Base-by-base conservation (phyloP, 768 basidiomycete species). In the Trametes cubensis region DNA sequence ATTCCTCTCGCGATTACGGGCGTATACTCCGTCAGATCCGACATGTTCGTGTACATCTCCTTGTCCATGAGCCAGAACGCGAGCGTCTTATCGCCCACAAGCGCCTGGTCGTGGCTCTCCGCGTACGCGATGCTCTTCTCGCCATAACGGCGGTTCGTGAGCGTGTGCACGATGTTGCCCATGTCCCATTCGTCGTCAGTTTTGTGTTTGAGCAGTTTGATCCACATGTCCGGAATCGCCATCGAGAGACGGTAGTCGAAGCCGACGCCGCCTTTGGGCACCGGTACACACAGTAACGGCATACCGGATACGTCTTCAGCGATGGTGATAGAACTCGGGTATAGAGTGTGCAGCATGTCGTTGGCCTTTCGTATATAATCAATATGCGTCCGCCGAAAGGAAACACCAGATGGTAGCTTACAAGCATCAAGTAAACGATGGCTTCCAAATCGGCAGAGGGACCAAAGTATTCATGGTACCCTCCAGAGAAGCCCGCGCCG, bases 11-110 rank as follows among this genome's bases (percentile, higher is more conserved):
- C 81, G 67, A 99, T 86, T 65, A 92, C 72, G 7, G 92, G 86
- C 6, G 97, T 98, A 79, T 93, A 78, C 40, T 86, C 84, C 2
- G 88, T 80, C 61, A 95, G 41, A 72, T 94, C 90, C 26, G 93
- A 95, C 96, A 98, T 98, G 75, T 95, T 83, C 86, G 68, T 81
- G 95, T 95, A 98, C 97, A 99, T 99, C 76, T 98, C 97, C 77
- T 96, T 96, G 76, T 99, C 97, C 97, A 99, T 99, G 60, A 98
- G 76, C 97, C 97, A 99, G 77, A 99, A 99, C 4, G 97, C 97
- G 47, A 99, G 71, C 3, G 96, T 98, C 80, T 99, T 99, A 79
- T 99, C 97, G 14, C 97, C 97, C 0, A 99, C 97, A 28, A 99
- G 83, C 15, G 97, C 96, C 73, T 99, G 97, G 75, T 98, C 96